Base-by-base conservation (phyloP, 2,329 filamentous ascomycete genomes). In the Fusarium drepaniforme region DNA sequence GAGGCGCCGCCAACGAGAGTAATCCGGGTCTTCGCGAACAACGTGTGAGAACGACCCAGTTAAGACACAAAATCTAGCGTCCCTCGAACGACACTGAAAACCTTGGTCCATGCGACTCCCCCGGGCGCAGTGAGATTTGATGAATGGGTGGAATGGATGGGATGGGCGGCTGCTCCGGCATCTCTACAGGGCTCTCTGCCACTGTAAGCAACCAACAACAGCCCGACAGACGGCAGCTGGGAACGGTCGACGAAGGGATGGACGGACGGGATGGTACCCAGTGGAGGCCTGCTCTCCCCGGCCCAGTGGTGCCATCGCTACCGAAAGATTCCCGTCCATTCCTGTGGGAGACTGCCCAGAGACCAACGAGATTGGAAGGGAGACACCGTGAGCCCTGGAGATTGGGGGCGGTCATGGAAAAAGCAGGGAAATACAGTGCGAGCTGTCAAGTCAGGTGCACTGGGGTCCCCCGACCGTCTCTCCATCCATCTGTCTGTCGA, bases 1-100 rank as follows among this genome's bases (percentile, higher is more conserved):
- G 74, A 74, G 75, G 75, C 76, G 75, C 64, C 69, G 64, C 56
- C 57, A 67, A 67, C 67, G 60, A 67, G 72, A 67, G 67, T 61
- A 70, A 75, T 71, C 77, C 77, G 77, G 77, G 71, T 72, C 73
- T 75, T 75, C 70, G 67, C 73, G 73, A 75, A 75, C 70, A 75
- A 75, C 73, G 73, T 75, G 73, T 74, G 73, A 75, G 73, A 75
- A 73, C 66, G 68, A 69, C 64, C 70, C 63, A 75, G 67, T 58
- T 42, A 58, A 42, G 37, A 38, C 8, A 28, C 16, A 23, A 25
- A 63, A 25, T 53, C 35, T 44, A 53, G 63, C 44, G 23, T 30
- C 61, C 30, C 65, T 74, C 72, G 72, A 74, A 73, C 64, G 69
- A 75, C 62, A 30, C 42, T 15, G 40, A 40, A 40, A 65, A 38